Evolutionary conservation across 345 rosid species (phyloP).

Genomic region (Reutealis trisperma): DNA sequence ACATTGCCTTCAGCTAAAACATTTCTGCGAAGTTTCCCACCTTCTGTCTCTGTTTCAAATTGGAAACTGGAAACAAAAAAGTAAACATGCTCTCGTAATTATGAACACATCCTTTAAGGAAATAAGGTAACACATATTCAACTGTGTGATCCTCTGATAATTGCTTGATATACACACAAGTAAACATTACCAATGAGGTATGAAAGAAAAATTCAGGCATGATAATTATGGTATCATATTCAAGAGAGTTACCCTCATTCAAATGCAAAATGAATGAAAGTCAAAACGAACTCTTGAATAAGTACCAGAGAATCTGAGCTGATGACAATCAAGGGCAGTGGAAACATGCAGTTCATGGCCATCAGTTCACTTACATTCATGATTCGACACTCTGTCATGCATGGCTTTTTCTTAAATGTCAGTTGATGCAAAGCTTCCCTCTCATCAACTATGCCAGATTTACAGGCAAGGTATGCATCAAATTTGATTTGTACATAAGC

Average conservation of each 20-base stretch:
- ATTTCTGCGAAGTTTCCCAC: constrained; percentile 67
- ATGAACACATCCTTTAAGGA: neutral
- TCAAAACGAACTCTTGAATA: neutral
- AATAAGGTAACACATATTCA: too few relatives aligned
- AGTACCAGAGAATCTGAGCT: too few relatives aligned
- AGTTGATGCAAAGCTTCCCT: neutral
- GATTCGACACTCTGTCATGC: neutral
- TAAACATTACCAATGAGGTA: neutral
- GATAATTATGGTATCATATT: too few relatives aligned
- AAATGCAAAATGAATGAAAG: neutral
- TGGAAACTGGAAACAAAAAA: constrained; percentile 60
- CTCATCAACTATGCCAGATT: neutral
- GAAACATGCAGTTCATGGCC: neutral
- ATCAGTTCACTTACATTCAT: neutral
- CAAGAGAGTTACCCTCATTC: too few relatives aligned
- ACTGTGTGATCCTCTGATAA: neutral
- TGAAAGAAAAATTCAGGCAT: too few relatives aligned
- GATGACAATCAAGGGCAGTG: too few relatives aligned
- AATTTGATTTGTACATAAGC: neutral
- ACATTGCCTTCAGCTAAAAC: constrained; percentile 75
- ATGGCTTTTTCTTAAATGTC: neutral
- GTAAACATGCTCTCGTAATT: constrained; percentile 8
- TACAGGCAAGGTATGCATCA: neutral
- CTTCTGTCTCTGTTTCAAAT: constrained; percentile 89
- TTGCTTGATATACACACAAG: neutral